A percentile compares a stretch with the other conserved stretches of the same genome.
These are phyloP conservation scores for Schizopora paradoxa DNA, from an alignment of 1,284 basidiomycete genomes.

Conservation along the genomic window DNA sequence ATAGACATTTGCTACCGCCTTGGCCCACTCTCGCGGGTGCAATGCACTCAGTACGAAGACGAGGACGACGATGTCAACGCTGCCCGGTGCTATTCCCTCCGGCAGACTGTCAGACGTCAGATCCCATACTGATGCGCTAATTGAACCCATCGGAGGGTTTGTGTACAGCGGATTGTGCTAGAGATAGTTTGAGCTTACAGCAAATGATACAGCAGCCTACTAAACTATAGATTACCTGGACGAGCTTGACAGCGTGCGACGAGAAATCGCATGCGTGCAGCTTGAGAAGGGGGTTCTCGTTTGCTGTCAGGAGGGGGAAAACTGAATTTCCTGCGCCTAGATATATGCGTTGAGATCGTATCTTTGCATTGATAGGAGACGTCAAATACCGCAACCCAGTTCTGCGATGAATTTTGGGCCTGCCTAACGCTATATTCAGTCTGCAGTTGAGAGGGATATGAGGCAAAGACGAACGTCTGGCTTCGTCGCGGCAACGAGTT, in stretches of 20 bases:
- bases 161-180: constrained; percentile 70
- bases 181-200: background rate
- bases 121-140: constrained; percentile 89
- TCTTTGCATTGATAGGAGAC: background rate
- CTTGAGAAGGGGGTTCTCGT: constrained; percentile 74
- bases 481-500: constrained; percentile 67
- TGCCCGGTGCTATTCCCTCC: constrained; percentile 52
- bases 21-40: constrained; percentile 89
- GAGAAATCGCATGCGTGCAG: constrained; percentile 91
- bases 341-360: background rate
- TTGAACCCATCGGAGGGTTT: constrained; percentile 61
- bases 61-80: constrained; percentile 85
- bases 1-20: constrained; percentile 81
- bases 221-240: constrained; percentile 50
- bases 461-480: constrained; percentile 49
- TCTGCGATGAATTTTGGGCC: constrained; percentile 75
- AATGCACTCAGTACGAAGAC: constrained; percentile 95
- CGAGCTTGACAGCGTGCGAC: constrained; percentile 83
- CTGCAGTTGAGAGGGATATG: no score
- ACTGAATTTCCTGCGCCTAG: constrained; percentile 90
- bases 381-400: constrained; percentile 69
- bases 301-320: constrained; percentile 81
- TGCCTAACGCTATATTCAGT: constrained; percentile 42
- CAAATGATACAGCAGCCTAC: background rate
- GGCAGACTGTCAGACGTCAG: constrained; percentile 70